Evolutionary conservation across 306 rosid genomes (phyloP), one percentile per base, ranked within the genome.

Genomic region (Castanea crenata): DNA sequence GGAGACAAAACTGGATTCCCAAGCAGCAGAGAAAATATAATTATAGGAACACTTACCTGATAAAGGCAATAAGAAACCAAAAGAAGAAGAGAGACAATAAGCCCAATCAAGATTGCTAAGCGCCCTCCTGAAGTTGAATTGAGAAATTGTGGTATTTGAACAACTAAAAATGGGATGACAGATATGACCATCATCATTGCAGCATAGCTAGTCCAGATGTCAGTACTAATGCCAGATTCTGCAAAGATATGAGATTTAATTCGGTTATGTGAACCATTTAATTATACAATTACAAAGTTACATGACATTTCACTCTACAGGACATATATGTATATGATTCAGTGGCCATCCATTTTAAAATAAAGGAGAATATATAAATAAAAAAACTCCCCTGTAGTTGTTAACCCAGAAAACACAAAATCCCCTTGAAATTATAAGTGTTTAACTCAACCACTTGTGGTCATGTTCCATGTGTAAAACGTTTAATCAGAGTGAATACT

Each of bases 161-260:
- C 98, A 69, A 96, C 84, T 81, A 93, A 0, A 79, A 93, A 96
- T 55, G 99, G 99, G 65, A 93, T 29, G 74, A 91, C 81, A 62
- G 98, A 96, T 78, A 90, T 3, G 73, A 82, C 83, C 99, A 96
- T 93, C 75, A 96, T 91, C 77, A 41, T 87, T 68, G 98, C 99
- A 69, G 97, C 89, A 81, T 93, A 96, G 74, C 90, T 87, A 73
- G 99, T 93, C 99, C 97, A 93, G 67, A 91, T 90, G 84, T 96
- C 99, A 61, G 98, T 93, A 73, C 97, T 91, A 71, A 96, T 90
- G 74, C 99, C 99, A 89, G 99, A 91, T 76, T 91, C 99, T 96
- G 90, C 85, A 87, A 61, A 74, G 11, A 32, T 3, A 10, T 49
- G 77, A 83, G 35, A 80, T 35, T 77, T 65, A 49, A 54, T 78